Conservation (phyloP, 352 stramenopile species). For the Chrysophaeum taylorii region DNA sequence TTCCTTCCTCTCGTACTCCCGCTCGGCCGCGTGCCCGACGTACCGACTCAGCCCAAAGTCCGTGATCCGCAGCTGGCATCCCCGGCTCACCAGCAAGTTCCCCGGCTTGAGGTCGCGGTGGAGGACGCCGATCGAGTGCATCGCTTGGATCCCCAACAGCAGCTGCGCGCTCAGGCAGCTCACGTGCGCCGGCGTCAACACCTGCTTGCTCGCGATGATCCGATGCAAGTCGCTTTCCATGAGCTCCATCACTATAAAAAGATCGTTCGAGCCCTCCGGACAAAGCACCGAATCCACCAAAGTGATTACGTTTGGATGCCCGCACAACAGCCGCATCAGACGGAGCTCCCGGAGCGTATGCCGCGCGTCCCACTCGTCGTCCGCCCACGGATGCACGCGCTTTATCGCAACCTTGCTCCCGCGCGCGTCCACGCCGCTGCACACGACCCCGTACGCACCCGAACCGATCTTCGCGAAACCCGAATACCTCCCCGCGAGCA, state of each 20-base stretch:
- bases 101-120: conserved; percentile 80
- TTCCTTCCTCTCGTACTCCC: too few relatives aligned
- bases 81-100: conserved; percentile 19
- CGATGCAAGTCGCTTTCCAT: conserved; percentile 77
- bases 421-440: background rate
- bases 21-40: conserved; percentile 82
- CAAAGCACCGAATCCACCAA: background rate
- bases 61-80: conserved; percentile 23
- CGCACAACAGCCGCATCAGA: conserved; percentile 63
- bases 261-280: background rate
- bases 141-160: conserved; percentile 66
- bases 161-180: conserved; percentile 78
- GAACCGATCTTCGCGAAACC: background rate
- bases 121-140: conserved; percentile 75
- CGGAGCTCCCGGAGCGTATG: conserved; percentile 70
- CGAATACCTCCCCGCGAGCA: background rate
- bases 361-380: conserved; percentile 67
- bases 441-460: background rate
- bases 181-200: conserved; percentile 68
- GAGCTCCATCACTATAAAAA: conserved; percentile 20
- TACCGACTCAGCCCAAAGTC: conserved; percentile 55
- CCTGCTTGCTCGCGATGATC: conserved; percentile 65
- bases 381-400: conserved; percentile 3
- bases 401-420: conserved; percentile 1
- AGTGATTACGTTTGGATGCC: conserved; percentile 19